Conservation (phyloP, 176 grass and related monocot species). For the Oryza meridionalis region DNA sequence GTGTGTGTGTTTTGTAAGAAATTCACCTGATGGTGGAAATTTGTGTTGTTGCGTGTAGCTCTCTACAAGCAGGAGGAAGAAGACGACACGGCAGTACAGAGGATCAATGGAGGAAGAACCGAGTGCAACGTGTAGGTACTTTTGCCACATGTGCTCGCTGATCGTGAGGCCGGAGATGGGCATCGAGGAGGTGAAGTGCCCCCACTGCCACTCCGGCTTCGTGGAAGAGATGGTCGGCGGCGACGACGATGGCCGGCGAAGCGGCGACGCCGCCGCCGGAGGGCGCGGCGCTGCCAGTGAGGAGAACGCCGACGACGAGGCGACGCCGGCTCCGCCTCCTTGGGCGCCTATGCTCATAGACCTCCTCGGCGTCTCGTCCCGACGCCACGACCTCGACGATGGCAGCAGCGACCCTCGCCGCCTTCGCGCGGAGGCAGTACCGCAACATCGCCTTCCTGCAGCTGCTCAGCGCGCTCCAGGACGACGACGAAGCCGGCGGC, state of each 20-base stretch:
- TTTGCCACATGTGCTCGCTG: constrained; percentile 77
- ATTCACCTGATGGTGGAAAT: not conserved
- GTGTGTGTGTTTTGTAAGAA: not conserved
- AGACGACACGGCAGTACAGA: not conserved
- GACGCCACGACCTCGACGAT: constrained; percentile 35
- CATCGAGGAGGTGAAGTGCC: constrained; percentile 71
- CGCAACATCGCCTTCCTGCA: constrained; percentile 54
- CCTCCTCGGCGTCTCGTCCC: constrained; percentile 58
- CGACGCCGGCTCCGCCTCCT: constrained; percentile 37
- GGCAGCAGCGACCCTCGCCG: constrained; percentile 37
- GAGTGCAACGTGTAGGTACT: constrained; percentile 53
- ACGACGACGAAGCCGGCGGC: constrained; percentile 34
- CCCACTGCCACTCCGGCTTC: constrained; percentile 76
- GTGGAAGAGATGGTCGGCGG: constrained; percentile 67
- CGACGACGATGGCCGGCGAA: not conserved
- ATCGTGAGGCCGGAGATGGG: constrained; percentile 63
- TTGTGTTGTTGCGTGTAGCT: constrained; percentile 23
- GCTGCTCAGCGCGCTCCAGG: constrained; percentile 61
- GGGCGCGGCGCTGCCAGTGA: not conserved
- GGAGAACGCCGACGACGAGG: not conserved
- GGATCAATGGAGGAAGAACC: constrained; percentile 52
- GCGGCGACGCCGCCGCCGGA: not conserved
- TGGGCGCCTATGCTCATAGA: constrained; percentile 69
- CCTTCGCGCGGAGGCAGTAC: constrained; percentile 49
- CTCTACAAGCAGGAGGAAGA: not conserved